These are phyloP conservation scores for Trapa incisa DNA, from an alignment of 345 rosid genomes.

Conservation along the genomic window DNA sequence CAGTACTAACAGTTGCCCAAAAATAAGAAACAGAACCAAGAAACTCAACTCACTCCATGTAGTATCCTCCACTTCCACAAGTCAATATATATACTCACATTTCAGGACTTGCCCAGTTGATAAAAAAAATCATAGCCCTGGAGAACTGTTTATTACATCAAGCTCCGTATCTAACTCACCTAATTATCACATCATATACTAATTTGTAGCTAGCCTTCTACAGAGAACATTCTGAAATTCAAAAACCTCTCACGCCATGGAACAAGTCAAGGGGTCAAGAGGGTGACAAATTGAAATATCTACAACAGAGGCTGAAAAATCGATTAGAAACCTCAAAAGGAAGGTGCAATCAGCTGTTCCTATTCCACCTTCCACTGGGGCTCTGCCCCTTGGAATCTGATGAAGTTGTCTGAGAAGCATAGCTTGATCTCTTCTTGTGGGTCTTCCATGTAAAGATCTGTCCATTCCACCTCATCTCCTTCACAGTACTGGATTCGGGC, in stretches of 20 bases:
- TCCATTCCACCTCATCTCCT: slow-evolving; percentile 26
- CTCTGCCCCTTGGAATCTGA: slow-evolving; percentile 65
- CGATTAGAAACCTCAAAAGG: not conserved
- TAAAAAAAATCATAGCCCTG: not conserved
- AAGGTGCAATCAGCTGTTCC: slow-evolving; percentile 10
- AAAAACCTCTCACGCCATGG: not conserved
- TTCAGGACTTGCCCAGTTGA: no score
- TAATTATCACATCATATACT: not conserved
- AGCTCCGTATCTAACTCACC: not conserved
- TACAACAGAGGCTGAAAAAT: not conserved
- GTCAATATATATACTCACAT: not conserved
- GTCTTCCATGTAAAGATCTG: slow-evolving; percentile 61
- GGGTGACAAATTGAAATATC: not conserved
- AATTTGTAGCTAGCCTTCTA: not conserved
- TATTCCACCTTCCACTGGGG: slow-evolving; percentile 50
- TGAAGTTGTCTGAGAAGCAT: slow-evolving; percentile 49
- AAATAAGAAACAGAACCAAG: not conserved
- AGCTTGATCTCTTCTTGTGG: slow-evolving; percentile 72
- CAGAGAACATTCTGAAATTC: not conserved
- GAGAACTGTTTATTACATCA: not conserved
- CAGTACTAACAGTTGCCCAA: not conserved
- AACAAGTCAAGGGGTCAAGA: not conserved
- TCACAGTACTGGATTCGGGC: slow-evolving; percentile 21
- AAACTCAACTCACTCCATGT: not conserved
- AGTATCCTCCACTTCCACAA: not conserved